Base-by-base conservation (phyloP, 805 yeast genomes). In the Sugiyamaella chiloensis region DNA sequence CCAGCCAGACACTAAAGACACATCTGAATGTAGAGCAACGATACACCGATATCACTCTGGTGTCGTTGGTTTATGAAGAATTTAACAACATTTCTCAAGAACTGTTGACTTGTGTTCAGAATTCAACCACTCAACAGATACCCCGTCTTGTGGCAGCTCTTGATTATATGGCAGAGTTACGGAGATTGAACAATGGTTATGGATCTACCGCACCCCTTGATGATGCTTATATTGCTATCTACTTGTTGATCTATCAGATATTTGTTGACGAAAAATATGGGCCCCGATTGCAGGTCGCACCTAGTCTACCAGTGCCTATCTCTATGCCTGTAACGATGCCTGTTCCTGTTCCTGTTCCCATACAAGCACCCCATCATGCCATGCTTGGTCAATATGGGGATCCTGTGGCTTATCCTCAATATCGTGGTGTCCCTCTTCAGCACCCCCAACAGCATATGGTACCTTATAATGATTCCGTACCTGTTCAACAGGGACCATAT, bases 121-220 rank as follows among this genome's bases (percentile, higher is more conserved):
- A 41, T 53, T 16, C 43, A 34, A 40, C 34, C 42, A 42, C 67
- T 75, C 29, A 46, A 4, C 48, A 40, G 1, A 39, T 56, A 1
- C 50, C 55, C n/a, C 44, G 51, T 3, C 45, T 58, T 45, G 40
- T 53, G 14, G 42, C 50, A 17, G 59, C 58, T 4, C 44, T 61
- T 17, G 60, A 58, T 34, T 59, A 51, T 37, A 59, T 60, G 0
- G 51, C 74, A 12, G 90, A 83, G 42, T 71, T 85, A 57, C 73
- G 87, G 52, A 76, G 83, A 50, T 73, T 84, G 66, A 87, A 88
- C 51, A 85, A 83, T 60, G 95, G 95, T 0, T 83, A 82, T 62
- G 91, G 89, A 0, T 80, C 93, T 2, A 85, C 93, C 0, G 62
- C 63, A 1, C 79, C 87, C 0, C 76, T 85, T 46, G 96, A 87